Conservation (phyloP, 1,284 basidiomycete species). For the Irpex sp. region DNA sequence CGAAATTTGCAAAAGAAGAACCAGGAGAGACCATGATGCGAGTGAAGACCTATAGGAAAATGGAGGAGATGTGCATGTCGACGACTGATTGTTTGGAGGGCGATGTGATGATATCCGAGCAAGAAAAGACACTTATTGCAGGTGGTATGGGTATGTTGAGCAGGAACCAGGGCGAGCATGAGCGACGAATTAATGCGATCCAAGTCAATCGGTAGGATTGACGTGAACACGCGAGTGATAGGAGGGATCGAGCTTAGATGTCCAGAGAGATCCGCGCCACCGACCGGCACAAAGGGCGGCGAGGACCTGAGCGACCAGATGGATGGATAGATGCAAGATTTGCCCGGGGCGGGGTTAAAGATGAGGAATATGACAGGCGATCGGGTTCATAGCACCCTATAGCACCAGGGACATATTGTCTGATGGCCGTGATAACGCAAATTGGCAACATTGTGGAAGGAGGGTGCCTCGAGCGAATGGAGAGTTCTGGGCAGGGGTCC, state of each 20-base stretch:
- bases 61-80: not conserved
- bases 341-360: too few species aligned
- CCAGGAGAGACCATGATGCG: not conserved
- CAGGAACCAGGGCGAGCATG: not conserved
- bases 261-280: not conserved
- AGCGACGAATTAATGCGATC: not conserved
- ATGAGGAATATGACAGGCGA: not conserved
- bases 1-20: not conserved
- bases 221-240: not conserved
- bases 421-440: not conserved
- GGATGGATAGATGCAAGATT: not conserved
- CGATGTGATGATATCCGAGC: not conserved
- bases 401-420: not conserved
- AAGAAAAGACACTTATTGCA: not conserved
- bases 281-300: not conserved
- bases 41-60: not conserved
- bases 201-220: not conserved
- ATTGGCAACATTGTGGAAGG: not conserved
- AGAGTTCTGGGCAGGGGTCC: slow-evolving; percentile 6
- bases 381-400: not conserved
- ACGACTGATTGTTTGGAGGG: not conserved
- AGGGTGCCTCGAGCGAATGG: slow-evolving; percentile 5
- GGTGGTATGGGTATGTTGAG: not conserved
- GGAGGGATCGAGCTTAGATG: not conserved
- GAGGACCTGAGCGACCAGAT: not conserved